These are phyloP conservation scores for Citeromyces matritensis DNA, from an alignment of 805 yeast species.

Conservation along the genomic window DNA sequence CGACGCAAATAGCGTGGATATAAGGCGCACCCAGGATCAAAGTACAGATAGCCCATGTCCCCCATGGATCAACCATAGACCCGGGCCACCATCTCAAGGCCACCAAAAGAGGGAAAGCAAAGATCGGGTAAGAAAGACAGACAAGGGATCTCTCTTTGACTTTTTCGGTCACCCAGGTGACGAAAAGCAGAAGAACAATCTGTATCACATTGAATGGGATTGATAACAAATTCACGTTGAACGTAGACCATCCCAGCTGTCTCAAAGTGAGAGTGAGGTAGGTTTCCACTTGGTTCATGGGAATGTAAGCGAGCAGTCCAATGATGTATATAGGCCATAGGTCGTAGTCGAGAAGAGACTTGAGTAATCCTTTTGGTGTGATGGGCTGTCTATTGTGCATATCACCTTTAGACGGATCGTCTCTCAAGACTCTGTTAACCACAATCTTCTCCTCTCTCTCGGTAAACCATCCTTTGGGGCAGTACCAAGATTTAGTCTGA, in stretches of 20 bases:
- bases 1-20: slow-evolving; percentile 38
- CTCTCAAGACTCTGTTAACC: slow-evolving; percentile 42
- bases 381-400: slow-evolving; percentile 49
- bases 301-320: slow-evolving; percentile 22
- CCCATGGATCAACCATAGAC: slow-evolving; percentile 12
- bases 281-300: slow-evolving; percentile 16
- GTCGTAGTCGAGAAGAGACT: slow-evolving; percentile 30
- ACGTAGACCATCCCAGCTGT: slow-evolving; percentile 33
- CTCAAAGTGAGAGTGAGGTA: slow-evolving; percentile 36
- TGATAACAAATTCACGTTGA: slow-evolving; percentile 32
- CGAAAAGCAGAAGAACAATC: slow-evolving; percentile 16
- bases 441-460: slow-evolving; percentile 41
- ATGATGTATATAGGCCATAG: slow-evolving; percentile 36
- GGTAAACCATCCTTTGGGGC: slow-evolving; percentile 22
- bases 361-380: slow-evolving; percentile 19
- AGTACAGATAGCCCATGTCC: slow-evolving; percentile 8
- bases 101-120: slow-evolving; percentile 10
- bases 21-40: slow-evolving; percentile 24
- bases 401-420: slow-evolving; percentile 51
- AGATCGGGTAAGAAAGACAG: slow-evolving; percentile 11
- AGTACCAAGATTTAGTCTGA: slow-evolving; percentile 13
- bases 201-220: slow-evolving; percentile 31
- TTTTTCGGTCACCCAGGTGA: slow-evolving; percentile 21
- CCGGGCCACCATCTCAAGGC: slow-evolving; percentile 14
- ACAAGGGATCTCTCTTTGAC: slow-evolving; percentile 12